A percentile compares a stretch with the other conserved stretches of the same genome.
Evolutionary conservation across 805 yeast genomes (phyloP).

Genomic region (Sugiyamaella boreocaroliniensis): DNA sequence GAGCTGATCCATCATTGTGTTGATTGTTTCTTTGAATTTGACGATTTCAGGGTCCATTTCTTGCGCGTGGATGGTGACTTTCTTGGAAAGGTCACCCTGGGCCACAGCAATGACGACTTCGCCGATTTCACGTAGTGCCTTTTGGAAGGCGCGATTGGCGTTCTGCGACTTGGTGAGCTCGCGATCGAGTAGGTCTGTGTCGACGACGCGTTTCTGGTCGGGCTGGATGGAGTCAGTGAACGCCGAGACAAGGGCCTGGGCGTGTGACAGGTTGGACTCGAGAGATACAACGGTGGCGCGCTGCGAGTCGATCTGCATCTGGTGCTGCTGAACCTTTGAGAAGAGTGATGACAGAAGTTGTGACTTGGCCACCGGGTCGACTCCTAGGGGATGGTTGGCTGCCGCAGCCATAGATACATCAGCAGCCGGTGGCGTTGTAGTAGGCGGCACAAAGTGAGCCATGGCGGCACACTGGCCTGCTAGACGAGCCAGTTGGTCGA

Average conservation of each 20-base stretch:
- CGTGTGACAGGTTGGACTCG: conserved; percentile 28
- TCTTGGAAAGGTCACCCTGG: conserved; percentile 78
- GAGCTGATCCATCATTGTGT: conserved; percentile 83
- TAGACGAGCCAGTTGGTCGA: conserved; percentile 12
- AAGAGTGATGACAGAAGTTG: conserved; percentile 16
- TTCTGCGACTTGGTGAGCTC: conserved; percentile 37
- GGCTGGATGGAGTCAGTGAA: conserved; percentile 29
- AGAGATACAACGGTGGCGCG: conserved; percentile 29
- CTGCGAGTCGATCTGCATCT: conserved; percentile 31
- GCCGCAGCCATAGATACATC: background rate
- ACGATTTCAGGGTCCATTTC: conserved; percentile 75
- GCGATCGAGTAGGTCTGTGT: conserved; percentile 28
- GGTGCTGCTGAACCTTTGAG: conserved; percentile 30
- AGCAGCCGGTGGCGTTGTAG: background rate
- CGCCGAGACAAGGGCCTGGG: conserved; percentile 30
- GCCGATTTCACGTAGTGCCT: conserved; percentile 72
- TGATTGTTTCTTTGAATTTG: conserved; percentile 73
- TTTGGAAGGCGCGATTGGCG: conserved; percentile 62
- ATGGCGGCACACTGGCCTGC: conserved; percentile 1
- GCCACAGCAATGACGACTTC: conserved; percentile 85
- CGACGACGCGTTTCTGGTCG: conserved; percentile 25
- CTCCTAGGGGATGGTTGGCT: background rate
- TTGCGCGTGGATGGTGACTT: conserved; percentile 63
- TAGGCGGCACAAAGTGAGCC: background rate
- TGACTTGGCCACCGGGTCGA: background rate